phyloP scores from a whole-genome alignment of 1,284 basidiomycete species.

The Xerocomus alliaceus region DNA sequence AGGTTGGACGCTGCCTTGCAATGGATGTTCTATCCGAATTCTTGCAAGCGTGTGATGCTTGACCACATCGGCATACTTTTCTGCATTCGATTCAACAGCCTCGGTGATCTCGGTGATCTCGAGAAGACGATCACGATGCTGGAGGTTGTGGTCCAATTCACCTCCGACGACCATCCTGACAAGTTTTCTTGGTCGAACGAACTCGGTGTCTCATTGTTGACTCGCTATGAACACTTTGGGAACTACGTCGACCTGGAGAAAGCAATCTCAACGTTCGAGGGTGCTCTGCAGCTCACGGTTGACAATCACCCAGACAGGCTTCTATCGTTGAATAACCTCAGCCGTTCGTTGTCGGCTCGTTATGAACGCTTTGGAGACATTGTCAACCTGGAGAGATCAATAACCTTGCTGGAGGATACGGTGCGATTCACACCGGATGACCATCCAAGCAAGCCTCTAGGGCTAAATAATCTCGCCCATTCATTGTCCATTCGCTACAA shows the following conservation, averaged over 20 bases:
- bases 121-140: neutral
- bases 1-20: neutral
- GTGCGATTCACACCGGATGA: neutral
- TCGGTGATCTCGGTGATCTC: neutral
- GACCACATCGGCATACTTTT: slow-evolving; percentile 6
- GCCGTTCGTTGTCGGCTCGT: neutral
- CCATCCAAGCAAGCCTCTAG: neutral
- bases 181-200: neutral
- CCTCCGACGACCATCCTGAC: neutral
- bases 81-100: neutral
- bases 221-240: neutral
- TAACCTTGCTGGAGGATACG: neutral
- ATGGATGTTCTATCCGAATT: neutral
- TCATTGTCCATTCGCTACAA: neutral
- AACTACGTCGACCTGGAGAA: neutral
- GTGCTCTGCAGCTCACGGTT: neutral
- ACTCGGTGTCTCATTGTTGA: neutral
- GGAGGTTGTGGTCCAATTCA: neutral
- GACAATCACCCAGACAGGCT: neutral
- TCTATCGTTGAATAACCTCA: neutral
- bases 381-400: neutral
- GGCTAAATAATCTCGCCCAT: neutral
- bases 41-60: neutral
- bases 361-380: neutral
- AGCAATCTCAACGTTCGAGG: too few relatives aligned